Evolutionary conservation across 805 yeast genomes (phyloP).

Genomic region (Torulaspora indica): DNA sequence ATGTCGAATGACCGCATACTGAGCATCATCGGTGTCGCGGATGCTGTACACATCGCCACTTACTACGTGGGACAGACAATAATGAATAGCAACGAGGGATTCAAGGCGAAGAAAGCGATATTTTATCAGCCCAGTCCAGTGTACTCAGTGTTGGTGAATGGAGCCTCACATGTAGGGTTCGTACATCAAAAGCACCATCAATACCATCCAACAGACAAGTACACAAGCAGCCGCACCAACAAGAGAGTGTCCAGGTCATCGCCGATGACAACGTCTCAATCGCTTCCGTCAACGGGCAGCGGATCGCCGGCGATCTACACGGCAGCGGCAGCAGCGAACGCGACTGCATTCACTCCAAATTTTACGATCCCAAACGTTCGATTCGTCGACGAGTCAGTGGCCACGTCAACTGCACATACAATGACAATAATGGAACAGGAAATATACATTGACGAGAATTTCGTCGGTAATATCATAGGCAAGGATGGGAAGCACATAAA

Average conservation of each 20-base stretch:
- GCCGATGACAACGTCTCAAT: constrained; percentile 11
- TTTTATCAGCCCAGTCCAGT: constrained; percentile 33
- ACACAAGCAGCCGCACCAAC: constrained; percentile 13
- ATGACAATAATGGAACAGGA: constrained; percentile 53
- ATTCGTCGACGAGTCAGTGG: constrained; percentile 18
- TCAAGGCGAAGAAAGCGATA: constrained; percentile 44
- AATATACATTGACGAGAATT: constrained; percentile 67
- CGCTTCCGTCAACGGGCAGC: constrained; percentile 6
- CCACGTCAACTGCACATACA: constrained; percentile 39
- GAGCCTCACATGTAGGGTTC: constrained; percentile 14
- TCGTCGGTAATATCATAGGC: constrained; percentile 82
- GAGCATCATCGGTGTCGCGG: constrained; percentile 72
- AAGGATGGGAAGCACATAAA: constrained; percentile 79
- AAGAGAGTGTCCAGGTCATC: constrained; percentile 20
- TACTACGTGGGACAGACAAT: constrained; percentile 69
- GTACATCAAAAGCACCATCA: constrained; percentile 30
- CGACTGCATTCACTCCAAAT: constrained; percentile 27
- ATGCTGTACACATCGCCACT: constrained; percentile 79
- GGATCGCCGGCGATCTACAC: constrained; percentile 20
- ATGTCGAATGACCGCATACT: constrained; percentile 73
- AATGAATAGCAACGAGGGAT: constrained; percentile 49
- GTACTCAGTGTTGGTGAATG: constrained; percentile 26
- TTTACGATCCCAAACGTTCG: constrained; percentile 28
- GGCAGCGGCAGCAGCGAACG: constrained; percentile 28
- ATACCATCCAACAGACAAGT: constrained; percentile 27